Base-by-base conservation (phyloP, 371 early-diverging fungal species). In the Mucor irregularis region DNA sequence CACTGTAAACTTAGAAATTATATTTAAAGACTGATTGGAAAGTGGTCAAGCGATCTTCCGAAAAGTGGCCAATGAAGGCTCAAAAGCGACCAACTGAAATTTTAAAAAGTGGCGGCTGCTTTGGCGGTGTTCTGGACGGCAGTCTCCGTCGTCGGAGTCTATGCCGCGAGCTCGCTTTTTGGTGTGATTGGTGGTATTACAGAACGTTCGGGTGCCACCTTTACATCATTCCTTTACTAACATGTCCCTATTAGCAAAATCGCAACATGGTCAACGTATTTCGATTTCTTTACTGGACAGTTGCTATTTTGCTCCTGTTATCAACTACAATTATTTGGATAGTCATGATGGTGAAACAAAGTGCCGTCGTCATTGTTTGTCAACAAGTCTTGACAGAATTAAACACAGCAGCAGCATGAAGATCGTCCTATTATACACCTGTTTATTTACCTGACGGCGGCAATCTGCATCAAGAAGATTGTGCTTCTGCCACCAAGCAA, bases 151-250 rank as follows among this genome's bases (percentile, higher is more conserved):
- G n/a, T 58, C 31, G 53, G 60, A 17, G 51, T 64, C 10, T 61
- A 60, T 47, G 30, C 65, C 22, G 35, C 34, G 2, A 47, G 61
- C 28, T 56, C 61, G 17, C 39, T 61, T 4, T 61, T 64, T 24
- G 65, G 65, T 35, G 47, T 60, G 11, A 28, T 61, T 40, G 65
- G 61, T 33, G 52, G 65, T 17, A 38, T 60, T 9, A 55, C 61
- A 33, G 65, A 60, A 60, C 45, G 48, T 17, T 31, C 13, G 29
- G 11, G 1, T 17, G 14, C 5, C 26, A 17, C 17, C 16, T 28
- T 25, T 13, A 28, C 4, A 5, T 33, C 3, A 5, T 10, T 22
- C 8, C 14, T 29, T 16, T 28, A 24, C 40, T 56, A 24, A 48
- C 6, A 14, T 47, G 11, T 40, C 11, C 8, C 38, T 11, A 2